A percentile compares a stretch with the other conserved stretches of the same genome.
These are phyloP conservation scores for Psilocybe sp. DNA, from an alignment of 768 basidiomycete genomes.

Conservation along the genomic window DNA sequence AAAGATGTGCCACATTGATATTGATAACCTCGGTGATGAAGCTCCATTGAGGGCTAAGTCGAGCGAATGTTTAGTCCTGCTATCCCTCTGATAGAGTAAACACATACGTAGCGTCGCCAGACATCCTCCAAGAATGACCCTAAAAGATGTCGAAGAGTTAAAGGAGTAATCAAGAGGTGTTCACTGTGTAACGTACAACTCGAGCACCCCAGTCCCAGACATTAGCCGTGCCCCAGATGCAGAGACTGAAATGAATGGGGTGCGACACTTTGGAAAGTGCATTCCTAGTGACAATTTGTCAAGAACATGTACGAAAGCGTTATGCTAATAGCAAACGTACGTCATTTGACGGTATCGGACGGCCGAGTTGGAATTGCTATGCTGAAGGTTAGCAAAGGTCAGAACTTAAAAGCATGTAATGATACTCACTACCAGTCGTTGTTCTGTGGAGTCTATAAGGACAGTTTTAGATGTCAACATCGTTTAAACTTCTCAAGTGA, in stretches of 20 bases:
- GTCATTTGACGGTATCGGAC: conserved; percentile 56
- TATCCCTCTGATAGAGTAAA: not conserved
- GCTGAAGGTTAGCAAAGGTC: not conserved
- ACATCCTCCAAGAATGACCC: conserved; percentile 18
- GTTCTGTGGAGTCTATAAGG: conserved; percentile 7
- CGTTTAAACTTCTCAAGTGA: too few species aligned
- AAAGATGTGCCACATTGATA: conserved; percentile 40
- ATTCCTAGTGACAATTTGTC: conserved; percentile 24
- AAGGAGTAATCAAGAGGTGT: not conserved
- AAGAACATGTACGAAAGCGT: not conserved
- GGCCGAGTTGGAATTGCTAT: conserved; percentile 55
- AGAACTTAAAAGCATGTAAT: not conserved
- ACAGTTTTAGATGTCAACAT: not conserved
- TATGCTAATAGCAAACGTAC: conserved; percentile 24
- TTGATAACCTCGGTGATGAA: conserved; percentile 45
- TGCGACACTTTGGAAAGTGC: conserved; percentile 41
- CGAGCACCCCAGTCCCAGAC: conserved; percentile 60
- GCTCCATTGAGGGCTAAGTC: conserved; percentile 40
- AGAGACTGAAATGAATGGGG: conserved; percentile 50
- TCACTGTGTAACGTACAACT: conserved; percentile 23
- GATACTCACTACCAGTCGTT: conserved; percentile 13
- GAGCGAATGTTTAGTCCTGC: not conserved
- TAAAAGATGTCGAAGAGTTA: not conserved
- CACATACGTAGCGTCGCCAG: conserved; percentile 12
- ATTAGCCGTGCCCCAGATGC: conserved; percentile 53